Evolutionary conservation across 345 rosid species (phyloP).

Genomic region (Brassica juncea): DNA sequence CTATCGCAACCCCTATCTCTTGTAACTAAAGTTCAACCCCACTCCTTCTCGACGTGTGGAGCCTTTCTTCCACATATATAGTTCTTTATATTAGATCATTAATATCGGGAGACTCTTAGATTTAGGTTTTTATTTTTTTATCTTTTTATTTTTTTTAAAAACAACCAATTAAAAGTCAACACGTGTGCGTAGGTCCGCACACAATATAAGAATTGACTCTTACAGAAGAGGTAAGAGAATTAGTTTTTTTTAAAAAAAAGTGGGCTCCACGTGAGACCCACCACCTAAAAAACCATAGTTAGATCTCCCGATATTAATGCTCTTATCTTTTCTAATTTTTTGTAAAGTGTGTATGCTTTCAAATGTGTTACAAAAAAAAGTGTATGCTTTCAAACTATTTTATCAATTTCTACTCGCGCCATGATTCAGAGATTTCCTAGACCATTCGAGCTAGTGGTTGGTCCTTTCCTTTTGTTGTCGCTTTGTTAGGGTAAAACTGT

Average conservation of each 20-base stretch:
- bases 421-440: not conserved
- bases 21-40: not conserved
- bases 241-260: too few relatives aligned
- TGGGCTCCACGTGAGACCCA: too few relatives aligned
- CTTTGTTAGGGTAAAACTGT: not conserved
- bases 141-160: too few relatives aligned
- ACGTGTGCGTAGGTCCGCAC: too few relatives aligned
- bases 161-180: too few relatives aligned
- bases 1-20: not conserved
- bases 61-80: not conserved
- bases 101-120: too few relatives aligned
- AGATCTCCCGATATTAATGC: too few relatives aligned
- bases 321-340: not conserved
- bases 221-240: too few relatives aligned
- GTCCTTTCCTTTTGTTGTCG: not conserved
- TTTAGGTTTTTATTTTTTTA: too few relatives aligned
- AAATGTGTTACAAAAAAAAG: too few relatives aligned
- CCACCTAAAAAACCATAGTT: too few relatives aligned
- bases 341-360: not conserved
- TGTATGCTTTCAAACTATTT: not conserved
- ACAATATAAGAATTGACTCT: too few relatives aligned
- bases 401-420: not conserved
- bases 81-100: not conserved
- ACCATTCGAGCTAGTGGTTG: not conserved
- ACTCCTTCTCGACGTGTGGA: not conserved